phyloP scores from a whole-genome alignment of 371 early-diverging fungal genomes.

The Amoeboaphelidium occidentale region DNA sequence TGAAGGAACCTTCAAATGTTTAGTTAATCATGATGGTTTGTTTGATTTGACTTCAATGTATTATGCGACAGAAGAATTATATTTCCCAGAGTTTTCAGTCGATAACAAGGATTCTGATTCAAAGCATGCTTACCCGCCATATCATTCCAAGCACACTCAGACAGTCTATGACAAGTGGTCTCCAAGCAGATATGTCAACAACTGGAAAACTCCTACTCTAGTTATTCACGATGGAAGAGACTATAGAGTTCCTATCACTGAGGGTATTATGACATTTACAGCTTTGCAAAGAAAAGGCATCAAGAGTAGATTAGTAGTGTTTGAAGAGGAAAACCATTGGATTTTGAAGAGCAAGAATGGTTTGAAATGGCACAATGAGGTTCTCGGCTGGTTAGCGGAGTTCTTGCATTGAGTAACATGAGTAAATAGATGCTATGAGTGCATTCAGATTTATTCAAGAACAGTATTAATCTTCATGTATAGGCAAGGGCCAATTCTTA shows the following conservation, averaged over 20 bases:
- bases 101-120: too few relatives aligned
- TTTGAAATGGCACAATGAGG: conserved; percentile 44
- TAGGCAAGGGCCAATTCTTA: too few relatives aligned
- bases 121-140: too few relatives aligned
- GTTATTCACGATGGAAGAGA: conserved; percentile 22
- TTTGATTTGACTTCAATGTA: conserved; percentile 34
- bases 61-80: conserved; percentile 55
- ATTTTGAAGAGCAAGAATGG: conserved; percentile 37
- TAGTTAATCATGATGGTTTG: conserved; percentile 64
- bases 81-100: conserved; percentile 36
- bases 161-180: conserved; percentile 16
- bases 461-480: too few relatives aligned
- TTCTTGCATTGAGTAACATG: too few relatives aligned
- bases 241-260: conserved; percentile 36
- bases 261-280: conserved; percentile 49
- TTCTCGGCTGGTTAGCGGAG: conserved; percentile 36
- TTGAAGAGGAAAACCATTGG: conserved; percentile 60
- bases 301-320: conserved; percentile 40
- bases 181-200: conserved; percentile 34
- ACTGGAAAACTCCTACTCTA: conserved; percentile 57
- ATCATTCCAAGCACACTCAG: too few relatives aligned
- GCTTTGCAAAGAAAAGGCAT: conserved; percentile 45
- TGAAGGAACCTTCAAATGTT: conserved; percentile 34
- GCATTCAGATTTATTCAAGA: too few relatives aligned
- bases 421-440: too few relatives aligned